Evolutionary conservation across 2,329 filamentous ascomycete genomes (phyloP).

Genomic region (Stagonosporopsis chrysanthemi): DNA sequence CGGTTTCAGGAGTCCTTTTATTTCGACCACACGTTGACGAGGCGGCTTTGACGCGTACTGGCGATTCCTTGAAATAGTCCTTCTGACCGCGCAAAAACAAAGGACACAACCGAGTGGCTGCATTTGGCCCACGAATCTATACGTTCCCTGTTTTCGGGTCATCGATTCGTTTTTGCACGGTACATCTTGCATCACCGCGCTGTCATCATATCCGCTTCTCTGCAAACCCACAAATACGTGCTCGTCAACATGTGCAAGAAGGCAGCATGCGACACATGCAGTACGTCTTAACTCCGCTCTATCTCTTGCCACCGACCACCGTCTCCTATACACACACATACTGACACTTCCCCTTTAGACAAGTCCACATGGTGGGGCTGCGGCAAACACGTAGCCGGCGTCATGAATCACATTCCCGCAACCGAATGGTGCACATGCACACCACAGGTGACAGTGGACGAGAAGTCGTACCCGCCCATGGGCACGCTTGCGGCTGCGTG

Average conservation of each 20-base stretch:
- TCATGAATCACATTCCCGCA: conserved; percentile 67
- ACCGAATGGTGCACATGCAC: conserved; percentile 70
- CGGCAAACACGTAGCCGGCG: conserved; percentile 66
- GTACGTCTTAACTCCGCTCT: conserved; percentile 55
- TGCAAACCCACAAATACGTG: neutral
- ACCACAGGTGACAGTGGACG: conserved; percentile 67
- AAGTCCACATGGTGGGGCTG: conserved; percentile 72
- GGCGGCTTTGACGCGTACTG: neutral
- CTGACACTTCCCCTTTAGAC: conserved; percentile 41
- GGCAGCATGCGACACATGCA: conserved; percentile 67
- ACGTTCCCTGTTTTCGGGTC: neutral
- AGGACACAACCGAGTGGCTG: conserved; percentile 14
- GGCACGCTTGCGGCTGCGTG: conserved; percentile 49
- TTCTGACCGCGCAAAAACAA: conserved; percentile 13
- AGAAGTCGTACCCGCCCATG: conserved; percentile 71
- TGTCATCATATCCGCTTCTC: neutral
- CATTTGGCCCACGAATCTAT: conserved; percentile 1
- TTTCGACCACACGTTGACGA: neutral
- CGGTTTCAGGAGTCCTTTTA: neutral
- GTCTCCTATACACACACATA: neutral
- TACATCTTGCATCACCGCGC: conserved; percentile 1
- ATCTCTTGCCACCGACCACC: conserved; percentile 1
- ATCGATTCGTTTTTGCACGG: neutral
- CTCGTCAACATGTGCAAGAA: conserved; percentile 67
- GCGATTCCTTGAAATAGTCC: conserved; percentile 6